Evolutionary conservation across 179 eudicot genomes (phyloP), one percentile per base, ranked within the genome.

Genomic region (Silene coronaria): DNA sequence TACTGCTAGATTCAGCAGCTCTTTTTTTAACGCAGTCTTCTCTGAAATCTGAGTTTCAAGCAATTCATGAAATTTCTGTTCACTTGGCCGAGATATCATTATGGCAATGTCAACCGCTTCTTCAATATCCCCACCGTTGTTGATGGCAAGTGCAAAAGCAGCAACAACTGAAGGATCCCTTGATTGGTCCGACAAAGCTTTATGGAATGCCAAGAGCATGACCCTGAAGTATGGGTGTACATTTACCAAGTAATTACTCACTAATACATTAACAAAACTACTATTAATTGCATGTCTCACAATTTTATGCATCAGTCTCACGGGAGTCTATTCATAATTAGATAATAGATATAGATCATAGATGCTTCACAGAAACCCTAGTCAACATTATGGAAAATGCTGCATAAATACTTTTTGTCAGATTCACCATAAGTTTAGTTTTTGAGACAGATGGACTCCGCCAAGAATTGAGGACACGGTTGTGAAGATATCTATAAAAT

Each of bases 161-260:
- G 96, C 96, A 30, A 87, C 78, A 67, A 87, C 97, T 70, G 82
- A 77, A 80, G 98, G 92, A 80, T 83, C 87, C 74, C 89, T 83
- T 51, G 97, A 87, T 48, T 81, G 83, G 53, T 84, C 89, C 3
- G 78, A 82, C 26, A 94, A 79, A 36, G 96, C 91, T 78, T 85
- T 82, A 79, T 94, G 98, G 77, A 92, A 90, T 45, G 95, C 98
- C 77, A 94, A 83, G 60, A 94, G 79, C 19, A 84, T 86, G 72
- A 92, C 85, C 98, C 98, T 92, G 87, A 75, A 78, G 81, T 36
- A 1, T 51, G 26, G 28, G 16, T 3, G 4, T 22, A 60, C 16
- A 59, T 7, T 55, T 55, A 55, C 59, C 59, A 55, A 42, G 8
- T 17, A n/a, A 42, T 42, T 42, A 17, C 59, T 55, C 59, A 55